Base-by-base conservation (phyloP, 164 flowering plant species). In the Akebia trifoliata region DNA sequence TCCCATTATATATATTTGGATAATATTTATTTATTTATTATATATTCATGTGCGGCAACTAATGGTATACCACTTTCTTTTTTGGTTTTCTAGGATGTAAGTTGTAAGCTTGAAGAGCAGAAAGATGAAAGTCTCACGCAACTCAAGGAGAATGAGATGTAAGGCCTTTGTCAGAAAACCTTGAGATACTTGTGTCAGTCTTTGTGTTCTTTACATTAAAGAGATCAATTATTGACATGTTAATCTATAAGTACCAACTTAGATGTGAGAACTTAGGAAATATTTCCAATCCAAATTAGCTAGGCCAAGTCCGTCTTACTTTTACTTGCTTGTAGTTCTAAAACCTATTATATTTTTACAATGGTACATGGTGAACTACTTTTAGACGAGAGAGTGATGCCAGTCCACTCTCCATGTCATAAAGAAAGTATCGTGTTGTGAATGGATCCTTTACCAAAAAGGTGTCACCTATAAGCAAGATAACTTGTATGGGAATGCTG, bases 131-230 rank as follows among this genome's bases (percentile, higher is more conserved):
- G 81, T 56, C 75, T 92, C 31, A 55, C 85, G 56, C 96, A 89
- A 69, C 81, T 92, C 48, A 87, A 84, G 80, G 96, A 92, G 69
- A 92, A 92, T 80, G 98, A 89, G 54, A 89, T 79, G 98, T 92
- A 85, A 81, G 87, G 35, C 20, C 48, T 62, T 58, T 7, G 3
- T 48, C 50, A 4, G 28, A 30, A 49, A 30, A 30, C 6, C 20
- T 39, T 53, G 25, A 21, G 38, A 51, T 60, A 31, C 26, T 36
- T 37, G 20, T 37, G 30, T 20, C 17, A 18, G n/a, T 39, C 2
- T 22, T 24, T 37, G 20, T 8, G 24, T 56, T n/a, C 18, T 35
- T 2, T 47, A 29, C 47, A 30, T 25, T 7, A 29, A 15, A 6
- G 8, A 3, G n/a, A n/a, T n/a, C n/a, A n/a, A n/a, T n/a, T n/a